Base-by-base conservation (phyloP, 805 yeast species). In the Candida awuae region DNA sequence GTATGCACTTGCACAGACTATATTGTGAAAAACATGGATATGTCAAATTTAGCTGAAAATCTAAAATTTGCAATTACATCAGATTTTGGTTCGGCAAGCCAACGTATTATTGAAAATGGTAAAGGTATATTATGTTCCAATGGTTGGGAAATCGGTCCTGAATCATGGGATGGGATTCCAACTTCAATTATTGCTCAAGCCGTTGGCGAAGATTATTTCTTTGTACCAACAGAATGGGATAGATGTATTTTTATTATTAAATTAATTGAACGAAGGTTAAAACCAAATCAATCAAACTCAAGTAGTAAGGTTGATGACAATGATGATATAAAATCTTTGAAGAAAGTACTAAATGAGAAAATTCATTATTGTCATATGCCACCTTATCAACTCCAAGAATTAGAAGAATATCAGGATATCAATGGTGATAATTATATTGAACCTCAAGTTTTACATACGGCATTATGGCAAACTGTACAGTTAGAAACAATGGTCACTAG, bases 141-240 rank as follows among this genome's bases (percentile, higher is more conserved):
- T 41, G 79, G 79, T 0, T 71, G 73, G 70, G 69, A 67, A 44
- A 52, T 55, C 27, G 72, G 75, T 1, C 58, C 57, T 4, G 54
- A 54, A n/a, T 49, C 47, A 8, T 73, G 79, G 79, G 68, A 64
- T 41, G 66, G 60, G 1, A 59, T 74, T 9, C 76, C 78, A 0
- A 53, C 52, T 0, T 46, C 56, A 1, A 55, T 71, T 6, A 62
- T 71, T 13, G 60, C 67, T 0, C 67, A 65, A 20, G 70, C 71
- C 6, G 62, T 73, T 12, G 66, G 71, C 0, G 59, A 66, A 14
- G 76, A 75, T 46, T 69, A 67, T 16, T 73, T 74, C 45, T 74
- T 69, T 50, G 71, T 71, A 4, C 73, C 74, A 2, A 63, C 65
- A 2, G 80, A 74, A 50, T 72, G 75, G 75, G 77, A 72, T 31